These are phyloP conservation scores for Thinopyrum elongatum DNA, from an alignment of 176 grass and related monocot genomes.

Conservation along the genomic window DNA sequence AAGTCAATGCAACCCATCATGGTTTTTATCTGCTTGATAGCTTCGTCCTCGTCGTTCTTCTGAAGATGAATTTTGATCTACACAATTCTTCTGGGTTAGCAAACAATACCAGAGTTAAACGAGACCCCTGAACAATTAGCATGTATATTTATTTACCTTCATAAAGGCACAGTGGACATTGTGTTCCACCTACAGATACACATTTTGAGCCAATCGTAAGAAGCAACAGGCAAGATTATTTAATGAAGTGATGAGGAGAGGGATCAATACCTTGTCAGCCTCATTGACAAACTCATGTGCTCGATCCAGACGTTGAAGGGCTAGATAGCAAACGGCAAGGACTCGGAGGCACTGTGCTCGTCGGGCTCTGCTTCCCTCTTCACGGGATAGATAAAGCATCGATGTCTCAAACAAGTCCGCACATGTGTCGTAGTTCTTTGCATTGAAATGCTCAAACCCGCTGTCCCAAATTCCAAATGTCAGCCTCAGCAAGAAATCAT, in stretches of 20 bases:
- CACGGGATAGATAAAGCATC: constrained; percentile 76
- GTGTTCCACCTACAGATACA: constrained; percentile 68
- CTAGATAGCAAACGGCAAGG: constrained; percentile 73
- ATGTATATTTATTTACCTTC: constrained; percentile 54
- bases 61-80: constrained; percentile 89
- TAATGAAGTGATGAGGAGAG: constrained; percentile 13
- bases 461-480: constrained; percentile 44
- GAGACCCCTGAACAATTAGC: not conserved
- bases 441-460: constrained; percentile 72
- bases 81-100: constrained; percentile 41
- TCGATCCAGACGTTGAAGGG: constrained; percentile 62
- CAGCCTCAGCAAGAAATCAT: constrained; percentile 8
- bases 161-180: constrained; percentile 75
- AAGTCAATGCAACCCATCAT: constrained; percentile 84
- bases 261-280: constrained; percentile 59
- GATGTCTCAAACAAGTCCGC: constrained; percentile 88
- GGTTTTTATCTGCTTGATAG: constrained; percentile 64
- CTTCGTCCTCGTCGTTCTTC: constrained; percentile 69
- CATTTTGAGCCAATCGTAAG: constrained; percentile 29
- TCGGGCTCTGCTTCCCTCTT: constrained; percentile 71
- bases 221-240: constrained; percentile 19
- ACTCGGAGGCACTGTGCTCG: constrained; percentile 83
- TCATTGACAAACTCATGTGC: constrained; percentile 84
- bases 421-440: constrained; percentile 60
- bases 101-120: constrained; percentile 30